These are phyloP conservation scores for Amoebophrya sp. DNA, from an alignment of 169 alveolate species.

Conservation along the genomic window DNA sequence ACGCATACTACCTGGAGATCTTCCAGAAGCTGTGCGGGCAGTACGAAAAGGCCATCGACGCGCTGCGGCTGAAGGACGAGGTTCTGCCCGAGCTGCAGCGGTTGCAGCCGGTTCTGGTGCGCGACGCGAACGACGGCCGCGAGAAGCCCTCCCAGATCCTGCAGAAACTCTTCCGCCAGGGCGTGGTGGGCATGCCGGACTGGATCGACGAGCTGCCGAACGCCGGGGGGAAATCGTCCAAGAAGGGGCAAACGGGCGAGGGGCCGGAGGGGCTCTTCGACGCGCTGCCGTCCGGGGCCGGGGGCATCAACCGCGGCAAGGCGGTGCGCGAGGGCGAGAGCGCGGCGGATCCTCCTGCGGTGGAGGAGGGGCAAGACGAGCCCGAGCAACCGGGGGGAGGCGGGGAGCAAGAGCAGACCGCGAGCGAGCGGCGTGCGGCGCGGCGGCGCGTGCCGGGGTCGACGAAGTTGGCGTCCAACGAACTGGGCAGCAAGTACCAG, in stretches of 20 bases:
- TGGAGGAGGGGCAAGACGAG: background rate
- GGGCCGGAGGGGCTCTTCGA: no score
- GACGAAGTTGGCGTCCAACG: background rate
- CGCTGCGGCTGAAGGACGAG: background rate
- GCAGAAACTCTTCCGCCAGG: background rate
- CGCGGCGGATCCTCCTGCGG: no score
- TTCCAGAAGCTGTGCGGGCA: background rate
- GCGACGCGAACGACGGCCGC: background rate
- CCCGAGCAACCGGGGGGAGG: background rate
- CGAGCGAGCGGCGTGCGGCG: background rate
- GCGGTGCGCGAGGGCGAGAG: no score
- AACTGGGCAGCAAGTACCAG: background rate
- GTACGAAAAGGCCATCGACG: background rate
- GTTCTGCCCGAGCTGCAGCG: background rate
- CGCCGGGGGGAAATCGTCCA: background rate
- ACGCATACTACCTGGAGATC: background rate
- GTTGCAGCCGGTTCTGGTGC: background rate
- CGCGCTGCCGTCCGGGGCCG: no score
- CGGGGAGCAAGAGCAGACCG: background rate
- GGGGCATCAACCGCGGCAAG: no score
- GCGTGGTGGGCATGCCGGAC: background rate
- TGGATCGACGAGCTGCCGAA: background rate
- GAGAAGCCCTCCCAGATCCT: background rate
- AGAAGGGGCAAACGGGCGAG: background rate
- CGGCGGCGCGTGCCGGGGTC: background rate